phyloP scores from a whole-genome alignment of 257 asterid genomes.

The Lycium barbarum region DNA sequence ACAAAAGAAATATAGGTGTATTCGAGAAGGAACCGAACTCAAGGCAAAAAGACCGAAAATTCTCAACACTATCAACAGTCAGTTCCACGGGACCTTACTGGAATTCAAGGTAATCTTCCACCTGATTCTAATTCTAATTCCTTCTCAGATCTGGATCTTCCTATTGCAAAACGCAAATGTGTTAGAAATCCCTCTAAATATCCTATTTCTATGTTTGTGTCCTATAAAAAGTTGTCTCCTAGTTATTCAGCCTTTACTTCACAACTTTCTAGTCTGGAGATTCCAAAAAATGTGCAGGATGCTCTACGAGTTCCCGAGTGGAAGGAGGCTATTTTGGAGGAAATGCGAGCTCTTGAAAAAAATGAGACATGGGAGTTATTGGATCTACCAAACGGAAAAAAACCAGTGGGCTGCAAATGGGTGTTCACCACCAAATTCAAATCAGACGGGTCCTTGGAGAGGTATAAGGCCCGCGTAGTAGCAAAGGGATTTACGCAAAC shows the following conservation, averaged over 20 bases:
- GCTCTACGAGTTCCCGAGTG: neutral
- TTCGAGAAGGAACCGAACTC: too few species aligned
- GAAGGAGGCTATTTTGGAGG: slow-evolving; percentile 24
- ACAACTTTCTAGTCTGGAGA: neutral
- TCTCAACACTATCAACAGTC: too few species aligned
- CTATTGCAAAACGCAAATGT: too few species aligned
- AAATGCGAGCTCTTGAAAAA: neutral
- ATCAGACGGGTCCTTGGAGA: neutral
- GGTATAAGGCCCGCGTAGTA: neutral
- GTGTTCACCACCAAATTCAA: slow-evolving; percentile 4
- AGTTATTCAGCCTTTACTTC: neutral
- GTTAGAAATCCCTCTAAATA: too few species aligned
- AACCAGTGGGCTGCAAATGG: neutral
- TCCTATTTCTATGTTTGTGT: neutral
- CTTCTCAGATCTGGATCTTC: too few species aligned
- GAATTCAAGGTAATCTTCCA: too few species aligned
- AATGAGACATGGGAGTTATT: neutral
- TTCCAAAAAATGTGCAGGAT: slow-evolving; percentile 6
- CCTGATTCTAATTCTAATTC: too few species aligned
- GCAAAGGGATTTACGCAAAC: too few species aligned
- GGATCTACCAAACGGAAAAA: neutral
- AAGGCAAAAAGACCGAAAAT: too few species aligned
- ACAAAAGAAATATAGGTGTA: too few species aligned
- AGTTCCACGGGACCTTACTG: too few species aligned
- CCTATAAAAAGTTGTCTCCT: neutral